Evolutionary conservation across 2,329 filamentous ascomycete genomes (phyloP), one percentile per base, ranked within the genome.

Genomic region (Alternaria consortialis): DNA sequence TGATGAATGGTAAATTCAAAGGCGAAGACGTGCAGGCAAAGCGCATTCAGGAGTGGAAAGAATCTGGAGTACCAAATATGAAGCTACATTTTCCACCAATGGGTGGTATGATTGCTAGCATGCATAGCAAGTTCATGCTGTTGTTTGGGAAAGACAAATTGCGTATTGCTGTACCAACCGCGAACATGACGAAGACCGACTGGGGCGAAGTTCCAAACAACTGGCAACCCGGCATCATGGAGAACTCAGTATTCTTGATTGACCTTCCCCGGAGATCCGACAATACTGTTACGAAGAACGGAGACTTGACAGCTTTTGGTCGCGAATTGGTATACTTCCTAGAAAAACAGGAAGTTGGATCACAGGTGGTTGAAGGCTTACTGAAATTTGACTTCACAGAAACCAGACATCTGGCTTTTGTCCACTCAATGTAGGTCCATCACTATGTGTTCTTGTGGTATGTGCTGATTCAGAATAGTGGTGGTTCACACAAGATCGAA

Each of bases 91-190:
- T 98, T 73, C 94, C 94, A 15, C 85, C 86, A 2, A 94, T 97
- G 91, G 83, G 87, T 40, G 86, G 88, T 2, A 83, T 86, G 47
- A 80, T 87, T 6, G 90, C 89, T 25, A 89, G 85, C 70, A 97
- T 98, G 93, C 95, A 98, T 78, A 97, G 93, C 51, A 98, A 99
- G 75, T 83, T 98, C 43, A 94, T 97, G 85, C 80, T 98, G 1
- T 84, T 98, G n/a, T 94, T 93, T 70, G 92, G 93, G 69, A 80
- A 86, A 0, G 80, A 80, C 1, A 89, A 93, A 75, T 79, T 97
- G 15, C 88, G 95, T 7, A 84, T 99, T 44, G 94, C 91, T 1
- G 83, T 98, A 2, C 93, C 95, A 0, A 94, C 90, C 4, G 95
- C 93, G 1, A 99, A 99, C 71, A 82, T 97, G 50, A 89, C 91